Evolutionary conservation across 192 early-diverging fungal genomes (phyloP).

Genomic region (Glomus cerebriforme): DNA sequence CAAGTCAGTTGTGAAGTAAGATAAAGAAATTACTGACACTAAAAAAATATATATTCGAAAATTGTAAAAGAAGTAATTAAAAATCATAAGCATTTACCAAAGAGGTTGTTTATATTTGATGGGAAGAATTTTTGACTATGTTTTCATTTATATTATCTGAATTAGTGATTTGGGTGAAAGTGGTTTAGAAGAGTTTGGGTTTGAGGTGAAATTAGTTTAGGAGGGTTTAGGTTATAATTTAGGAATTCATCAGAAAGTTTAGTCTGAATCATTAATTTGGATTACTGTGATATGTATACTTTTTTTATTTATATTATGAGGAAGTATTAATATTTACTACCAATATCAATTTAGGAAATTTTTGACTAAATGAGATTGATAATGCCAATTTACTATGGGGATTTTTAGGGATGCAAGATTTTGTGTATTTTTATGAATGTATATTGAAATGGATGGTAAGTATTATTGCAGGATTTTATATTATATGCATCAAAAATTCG

Average conservation of each 20-base stretch:
- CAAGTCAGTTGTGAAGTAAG: conserved; percentile 12
- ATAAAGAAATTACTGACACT: conserved; percentile 1
- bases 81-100: conserved; percentile 23
- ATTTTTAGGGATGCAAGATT: conserved; percentile 33
- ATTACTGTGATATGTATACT: conserved; percentile 31
- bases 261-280: too few species aligned
- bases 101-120: conserved; percentile 19
- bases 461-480: conserved; percentile 28
- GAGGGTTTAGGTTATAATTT: too few species aligned
- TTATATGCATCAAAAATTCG: conserved; percentile 30
- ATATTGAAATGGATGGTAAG: conserved; percentile 33
- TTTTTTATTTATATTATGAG: conserved; percentile 22
- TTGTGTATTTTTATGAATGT: conserved; percentile 35
- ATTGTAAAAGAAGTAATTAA: conserved; percentile 29
- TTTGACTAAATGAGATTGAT: conserved; percentile 33
- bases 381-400: conserved; percentile 28
- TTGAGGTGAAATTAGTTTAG: too few species aligned
- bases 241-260: too few species aligned
- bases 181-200: too few species aligned
- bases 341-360: conserved; percentile 33
- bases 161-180: too few species aligned
- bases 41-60: conserved; percentile 29
- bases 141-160: conserved; percentile 34
- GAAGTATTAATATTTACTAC: conserved; percentile 15
- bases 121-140: conserved; percentile 21